A percentile compares a stretch with the other conserved stretches of the same genome.
Conservation (phyloP, 768 basidiomycete genomes). For the Inosperma sp. region DNA sequence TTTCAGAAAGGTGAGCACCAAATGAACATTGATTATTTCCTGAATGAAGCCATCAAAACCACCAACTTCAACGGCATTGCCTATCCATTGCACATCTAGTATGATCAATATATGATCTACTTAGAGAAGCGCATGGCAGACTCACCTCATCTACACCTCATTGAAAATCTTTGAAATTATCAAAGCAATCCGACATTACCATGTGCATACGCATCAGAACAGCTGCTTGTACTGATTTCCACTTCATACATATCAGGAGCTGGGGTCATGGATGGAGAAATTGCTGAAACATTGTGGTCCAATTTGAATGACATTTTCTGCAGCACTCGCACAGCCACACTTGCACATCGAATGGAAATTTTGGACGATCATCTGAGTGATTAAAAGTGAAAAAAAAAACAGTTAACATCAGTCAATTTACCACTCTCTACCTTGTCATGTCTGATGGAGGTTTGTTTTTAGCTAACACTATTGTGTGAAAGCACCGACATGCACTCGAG, state of each 20-base stretch:
- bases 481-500: too few relatives aligned
- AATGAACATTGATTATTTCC: not conserved
- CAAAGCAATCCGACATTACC: slow-evolving; percentile 13
- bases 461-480: too few relatives aligned
- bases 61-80: not conserved
- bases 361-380: not conserved
- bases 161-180: not conserved
- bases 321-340: not conserved
- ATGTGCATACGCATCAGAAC: slow-evolving; percentile 17
- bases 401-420: too few relatives aligned
- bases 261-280: slow-evolving; percentile 12
- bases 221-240: slow-evolving; percentile 21
- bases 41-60: not conserved
- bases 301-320: slow-evolving; percentile 8
- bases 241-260: slow-evolving; percentile 5
- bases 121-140: not conserved
- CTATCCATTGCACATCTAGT: not conserved
- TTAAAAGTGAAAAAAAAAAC: not conserved
- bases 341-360: not conserved
- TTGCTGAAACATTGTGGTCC: slow-evolving; percentile 16
- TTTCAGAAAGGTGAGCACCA: not conserved
- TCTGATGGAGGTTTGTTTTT: too few relatives aligned
- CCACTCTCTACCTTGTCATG: too few relatives aligned
- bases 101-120: not conserved
- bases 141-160: not conserved